phyloP scores from a whole-genome alignment of 805 yeast species.

The Wickerhamomyces mucosus region DNA sequence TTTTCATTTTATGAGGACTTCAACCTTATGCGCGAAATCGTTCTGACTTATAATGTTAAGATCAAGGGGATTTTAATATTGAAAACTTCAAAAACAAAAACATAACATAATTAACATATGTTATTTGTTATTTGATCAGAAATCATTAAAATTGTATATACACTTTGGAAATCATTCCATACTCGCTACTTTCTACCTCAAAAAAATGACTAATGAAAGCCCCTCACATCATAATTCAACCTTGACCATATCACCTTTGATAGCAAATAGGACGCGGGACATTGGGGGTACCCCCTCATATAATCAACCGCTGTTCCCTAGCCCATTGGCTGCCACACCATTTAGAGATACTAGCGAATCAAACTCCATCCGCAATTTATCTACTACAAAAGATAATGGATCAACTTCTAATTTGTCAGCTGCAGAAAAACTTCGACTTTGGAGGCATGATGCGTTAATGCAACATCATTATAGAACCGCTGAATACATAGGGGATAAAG shows the following conservation, averaged over 20 bases:
- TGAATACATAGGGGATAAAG: constrained; percentile 85
- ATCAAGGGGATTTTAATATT: too few species aligned
- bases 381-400: neutral
- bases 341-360: constrained; percentile 1
- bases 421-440: constrained; percentile 75
- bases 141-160: too few species aligned
- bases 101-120: too few species aligned
- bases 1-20: too few species aligned
- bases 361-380: neutral
- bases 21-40: too few species aligned
- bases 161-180: too few species aligned
- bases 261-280: constrained; percentile 26
- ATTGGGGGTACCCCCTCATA: constrained; percentile 36
- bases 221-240: constrained; percentile 66
- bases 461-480: constrained; percentile 90
- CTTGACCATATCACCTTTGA: constrained; percentile 60
- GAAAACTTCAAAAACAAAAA: too few species aligned
- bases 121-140: too few species aligned
- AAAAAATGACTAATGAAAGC: constrained; percentile 9
- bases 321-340: constrained; percentile 25
- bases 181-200: too few species aligned
- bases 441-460: constrained; percentile 91
- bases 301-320: constrained; percentile 28
- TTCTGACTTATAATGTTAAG: too few species aligned
- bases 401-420: constrained; percentile 34